phyloP scores from a whole-genome alignment of 305 asterid species.

The Solanum chacoense region DNA sequence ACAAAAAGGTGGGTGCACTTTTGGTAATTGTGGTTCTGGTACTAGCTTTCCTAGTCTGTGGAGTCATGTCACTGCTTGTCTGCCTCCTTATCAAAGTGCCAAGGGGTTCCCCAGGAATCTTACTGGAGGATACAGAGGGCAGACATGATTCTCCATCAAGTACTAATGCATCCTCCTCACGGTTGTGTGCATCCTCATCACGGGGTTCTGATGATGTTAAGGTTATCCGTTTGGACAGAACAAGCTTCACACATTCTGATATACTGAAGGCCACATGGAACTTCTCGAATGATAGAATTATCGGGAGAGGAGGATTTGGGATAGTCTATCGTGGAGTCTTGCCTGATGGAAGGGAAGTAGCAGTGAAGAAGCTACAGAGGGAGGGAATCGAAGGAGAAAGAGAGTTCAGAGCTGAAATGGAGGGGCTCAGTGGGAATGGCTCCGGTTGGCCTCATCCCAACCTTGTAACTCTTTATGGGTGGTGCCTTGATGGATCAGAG shows the following conservation, averaged over 20 bases:
- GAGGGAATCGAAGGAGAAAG: constrained; percentile 51
- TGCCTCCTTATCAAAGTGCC: constrained; percentile 35
- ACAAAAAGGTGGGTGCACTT: constrained; percentile 15
- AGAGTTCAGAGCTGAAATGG: constrained; percentile 60
- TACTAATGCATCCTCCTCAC: constrained; percentile 38
- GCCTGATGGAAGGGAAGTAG: constrained; percentile 35
- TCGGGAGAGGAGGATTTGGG: constrained; percentile 67
- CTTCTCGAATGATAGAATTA: constrained; percentile 46
- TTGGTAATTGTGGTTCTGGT: constrained; percentile 23
- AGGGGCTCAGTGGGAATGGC: constrained; percentile 33
- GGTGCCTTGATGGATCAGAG: constrained; percentile 48
- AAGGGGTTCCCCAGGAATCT: constrained; percentile 1
- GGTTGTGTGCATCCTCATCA: constrained; percentile 28
- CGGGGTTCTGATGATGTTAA: constrained; percentile 32
- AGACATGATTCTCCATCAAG: constrained; percentile 18
- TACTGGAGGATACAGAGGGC: constrained; percentile 27
- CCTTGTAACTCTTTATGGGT: constrained; percentile 54
- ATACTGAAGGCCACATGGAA: constrained; percentile 46
- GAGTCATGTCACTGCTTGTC: constrained; percentile 26
- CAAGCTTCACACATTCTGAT: constrained; percentile 54
- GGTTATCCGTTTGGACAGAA: constrained; percentile 51
- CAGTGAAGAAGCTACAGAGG: constrained; percentile 52
- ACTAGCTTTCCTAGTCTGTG: constrained; percentile 39
- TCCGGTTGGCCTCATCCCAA: constrained; percentile 46
- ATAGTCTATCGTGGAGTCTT: constrained; percentile 47